phyloP scores from a whole-genome alignment of 2,329 filamentous ascomycete species.

The Alternaria rosae region DNA sequence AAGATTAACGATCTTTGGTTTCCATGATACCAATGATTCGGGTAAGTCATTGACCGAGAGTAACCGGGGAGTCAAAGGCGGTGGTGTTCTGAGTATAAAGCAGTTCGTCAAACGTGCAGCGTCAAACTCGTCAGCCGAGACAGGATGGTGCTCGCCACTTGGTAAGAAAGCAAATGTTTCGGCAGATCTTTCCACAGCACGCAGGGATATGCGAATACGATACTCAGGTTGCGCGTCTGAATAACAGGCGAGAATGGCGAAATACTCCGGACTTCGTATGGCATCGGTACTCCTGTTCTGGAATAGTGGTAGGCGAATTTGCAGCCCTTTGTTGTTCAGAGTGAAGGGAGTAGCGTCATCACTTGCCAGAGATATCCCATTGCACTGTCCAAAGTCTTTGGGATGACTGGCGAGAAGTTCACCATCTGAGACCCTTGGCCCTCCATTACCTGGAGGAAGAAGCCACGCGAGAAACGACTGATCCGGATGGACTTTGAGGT shows the following conservation, averaged over 20 bases:
- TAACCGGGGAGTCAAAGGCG: no score
- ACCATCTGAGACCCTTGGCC: neutral
- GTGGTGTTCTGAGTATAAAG: neutral
- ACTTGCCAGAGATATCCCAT: accelerated
- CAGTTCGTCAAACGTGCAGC: neutral
- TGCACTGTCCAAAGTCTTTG: neutral
- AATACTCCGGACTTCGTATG: neutral
- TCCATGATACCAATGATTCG: neutral
- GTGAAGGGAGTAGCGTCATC: neutral
- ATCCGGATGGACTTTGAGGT: neutral
- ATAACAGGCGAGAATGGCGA: neutral
- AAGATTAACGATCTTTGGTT: neutral
- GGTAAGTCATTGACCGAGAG: neutral
- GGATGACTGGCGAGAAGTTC: neutral
- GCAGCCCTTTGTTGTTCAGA: neutral
- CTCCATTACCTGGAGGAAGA: accelerated
- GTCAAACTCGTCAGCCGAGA: neutral
- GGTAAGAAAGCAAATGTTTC: neutral
- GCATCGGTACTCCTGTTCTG: neutral
- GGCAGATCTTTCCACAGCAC: neutral
- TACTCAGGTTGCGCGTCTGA: neutral
- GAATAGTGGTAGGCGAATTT: neutral
- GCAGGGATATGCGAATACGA: neutral
- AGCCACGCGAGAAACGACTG: neutral
- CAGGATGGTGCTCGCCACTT: no score